Evolutionary conservation across 441 rosid species (phyloP).

Genomic region (Euphorbia schlechtendalii): DNA sequence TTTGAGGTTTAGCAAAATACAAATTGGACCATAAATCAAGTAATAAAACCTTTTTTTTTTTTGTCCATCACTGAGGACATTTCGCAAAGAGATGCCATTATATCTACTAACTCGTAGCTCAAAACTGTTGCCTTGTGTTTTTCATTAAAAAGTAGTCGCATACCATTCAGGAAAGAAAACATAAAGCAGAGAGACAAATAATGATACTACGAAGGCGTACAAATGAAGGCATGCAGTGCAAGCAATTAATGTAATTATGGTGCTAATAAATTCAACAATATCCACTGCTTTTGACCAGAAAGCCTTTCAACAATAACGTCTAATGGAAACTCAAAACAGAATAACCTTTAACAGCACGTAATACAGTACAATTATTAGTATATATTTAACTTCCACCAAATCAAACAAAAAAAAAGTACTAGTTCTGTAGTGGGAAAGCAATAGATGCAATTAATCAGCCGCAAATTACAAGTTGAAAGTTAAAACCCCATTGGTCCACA

Average conservation of each 20-base stretch:
- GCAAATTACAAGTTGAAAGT: background rate
- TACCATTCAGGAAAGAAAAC: no score
- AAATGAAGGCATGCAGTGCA: no score
- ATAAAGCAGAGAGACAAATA: no score
- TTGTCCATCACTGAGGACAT: background rate
- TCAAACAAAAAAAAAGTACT: background rate
- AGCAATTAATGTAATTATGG: background rate
- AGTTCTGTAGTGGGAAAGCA: conserved; percentile 4
- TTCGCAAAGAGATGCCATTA: background rate
- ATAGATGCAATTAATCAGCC: conserved; percentile 3
- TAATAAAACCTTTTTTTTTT: background rate
- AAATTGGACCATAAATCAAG: no score
- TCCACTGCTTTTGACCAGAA: conserved; percentile 23
- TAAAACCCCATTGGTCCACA: background rate
- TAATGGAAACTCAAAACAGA: background rate
- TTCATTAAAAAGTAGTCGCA: no score
- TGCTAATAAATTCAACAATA: conserved; percentile 20
- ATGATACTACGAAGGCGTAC: no score
- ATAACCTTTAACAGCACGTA: background rate
- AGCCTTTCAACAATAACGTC: background rate
- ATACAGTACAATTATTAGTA: no score
- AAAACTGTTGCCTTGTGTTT: no score
- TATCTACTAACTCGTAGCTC: no score
- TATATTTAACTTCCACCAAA: no score
- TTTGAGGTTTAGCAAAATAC: background rate